A percentile compares a stretch with the other conserved stretches of the same genome.
Conservation (phyloP, 164 flowering plant genomes). For the Liquidambar formosana region DNA sequence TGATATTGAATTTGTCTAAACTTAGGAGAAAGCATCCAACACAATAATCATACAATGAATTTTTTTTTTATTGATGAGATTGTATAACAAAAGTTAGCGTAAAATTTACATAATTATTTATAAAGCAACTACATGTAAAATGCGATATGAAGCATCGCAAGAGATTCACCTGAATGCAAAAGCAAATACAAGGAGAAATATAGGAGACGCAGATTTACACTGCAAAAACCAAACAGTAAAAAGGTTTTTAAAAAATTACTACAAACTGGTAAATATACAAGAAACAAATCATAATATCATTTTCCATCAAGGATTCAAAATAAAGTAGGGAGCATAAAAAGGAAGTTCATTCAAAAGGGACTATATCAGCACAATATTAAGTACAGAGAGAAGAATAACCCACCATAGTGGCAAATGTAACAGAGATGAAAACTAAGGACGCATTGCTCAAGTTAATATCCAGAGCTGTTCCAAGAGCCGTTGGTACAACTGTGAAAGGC, state of each 20-base stretch:
- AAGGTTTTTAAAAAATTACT: not conserved
- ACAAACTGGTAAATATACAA: not conserved
- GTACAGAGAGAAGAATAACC: constrained; percentile 25
- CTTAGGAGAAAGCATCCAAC: too few species aligned
- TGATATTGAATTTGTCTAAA: too few species aligned
- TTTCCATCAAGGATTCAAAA: not conserved
- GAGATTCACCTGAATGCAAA: constrained; percentile 89
- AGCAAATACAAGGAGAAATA: constrained; percentile 96
- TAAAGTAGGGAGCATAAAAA: not conserved
- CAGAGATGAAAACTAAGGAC: constrained; percentile 95
- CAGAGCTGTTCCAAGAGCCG: constrained; percentile 94
- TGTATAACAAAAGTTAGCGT: too few species aligned
- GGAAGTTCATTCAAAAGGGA: constrained; percentile 5
- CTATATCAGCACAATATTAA: constrained; percentile 3
- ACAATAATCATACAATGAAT: too few species aligned
- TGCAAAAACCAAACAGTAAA: constrained; percentile 38
- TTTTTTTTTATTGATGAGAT: too few species aligned
- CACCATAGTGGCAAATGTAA: constrained; percentile 99
- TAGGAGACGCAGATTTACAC: constrained; percentile 99
- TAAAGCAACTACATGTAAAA: not conserved
- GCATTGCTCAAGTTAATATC: constrained; percentile 95
- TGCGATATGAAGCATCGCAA: constrained; percentile 6
- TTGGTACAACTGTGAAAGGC: constrained; percentile 97
- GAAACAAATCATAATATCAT: not conserved
- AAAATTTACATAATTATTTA: not conserved